phyloP scores from a whole-genome alignment of 2,329 filamentous ascomycete species.

The Epichloe baconii region DNA sequence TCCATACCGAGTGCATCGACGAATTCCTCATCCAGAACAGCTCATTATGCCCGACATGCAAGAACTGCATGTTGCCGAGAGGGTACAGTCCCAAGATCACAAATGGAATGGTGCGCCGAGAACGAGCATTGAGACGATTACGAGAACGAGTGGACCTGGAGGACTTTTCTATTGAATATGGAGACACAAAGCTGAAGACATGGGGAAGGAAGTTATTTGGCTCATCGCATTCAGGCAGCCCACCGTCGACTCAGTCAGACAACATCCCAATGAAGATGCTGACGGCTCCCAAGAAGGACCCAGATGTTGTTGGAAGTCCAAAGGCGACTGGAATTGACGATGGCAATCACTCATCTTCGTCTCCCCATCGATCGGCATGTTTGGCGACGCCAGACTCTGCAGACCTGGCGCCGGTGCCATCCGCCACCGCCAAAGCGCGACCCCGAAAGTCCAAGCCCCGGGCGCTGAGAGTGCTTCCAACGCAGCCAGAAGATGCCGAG shows the following conservation, averaged over 20 bases:
- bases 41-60: slow-evolving; percentile 85
- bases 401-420: slow-evolving; percentile 7
- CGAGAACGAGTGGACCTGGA: slow-evolving; percentile 38
- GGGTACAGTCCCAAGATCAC: slow-evolving; percentile 59
- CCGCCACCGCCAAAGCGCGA: slow-evolving; percentile 9
- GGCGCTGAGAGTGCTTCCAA: slow-evolving; percentile 22
- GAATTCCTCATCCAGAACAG: slow-evolving; percentile 65
- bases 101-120: slow-evolving; percentile 74
- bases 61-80: slow-evolving; percentile 62
- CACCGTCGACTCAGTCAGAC: slow-evolving; percentile 6
- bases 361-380: slow-evolving; percentile 2
- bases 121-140: slow-evolving; percentile 53
- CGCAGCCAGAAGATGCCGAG: slow-evolving; percentile 24
- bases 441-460: slow-evolving; percentile 18
- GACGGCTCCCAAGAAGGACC: slow-evolving; percentile 1
- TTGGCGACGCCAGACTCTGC: slow-evolving; percentile 7
- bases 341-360: neutral
- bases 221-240: slow-evolving; percentile 10
- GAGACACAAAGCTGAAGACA: slow-evolving; percentile 21
- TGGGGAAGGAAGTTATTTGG: slow-evolving; percentile 25
- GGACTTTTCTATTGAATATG: slow-evolving; percentile 19
- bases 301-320: slow-evolving; percentile 1
- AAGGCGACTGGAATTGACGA: neutral
- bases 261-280: slow-evolving; percentile 17
- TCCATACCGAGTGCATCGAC: slow-evolving; percentile 85